These are phyloP conservation scores for Athelia sp. DNA, from an alignment of 1,284 basidiomycete genomes.

Conservation along the genomic window DNA sequence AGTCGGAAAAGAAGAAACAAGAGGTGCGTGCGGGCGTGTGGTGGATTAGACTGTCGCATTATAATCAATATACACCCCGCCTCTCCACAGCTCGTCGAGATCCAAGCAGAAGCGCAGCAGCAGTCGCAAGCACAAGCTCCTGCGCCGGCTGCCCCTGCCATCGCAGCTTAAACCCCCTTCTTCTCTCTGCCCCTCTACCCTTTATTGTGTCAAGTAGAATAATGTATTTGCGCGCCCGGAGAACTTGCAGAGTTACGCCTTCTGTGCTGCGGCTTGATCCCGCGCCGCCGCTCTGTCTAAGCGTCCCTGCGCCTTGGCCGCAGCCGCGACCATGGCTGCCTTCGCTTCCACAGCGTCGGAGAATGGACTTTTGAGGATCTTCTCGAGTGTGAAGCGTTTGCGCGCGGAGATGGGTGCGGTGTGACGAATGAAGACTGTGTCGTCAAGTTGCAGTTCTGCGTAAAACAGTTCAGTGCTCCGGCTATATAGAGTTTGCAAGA, in stretches of 20 bases:
- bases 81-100: constrained; percentile 51
- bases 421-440: constrained; percentile 71
- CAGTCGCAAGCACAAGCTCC: constrained; percentile 19
- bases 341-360: background rate
- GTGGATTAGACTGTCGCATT: constrained; percentile 4
- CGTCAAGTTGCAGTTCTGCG: constrained; percentile 58
- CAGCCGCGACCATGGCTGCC: too few species aligned
- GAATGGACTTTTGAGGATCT: constrained; percentile 59
- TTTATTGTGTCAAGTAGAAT: background rate
- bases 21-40: constrained; percentile 51
- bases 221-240: background rate
- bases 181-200: background rate
- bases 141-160: constrained; percentile 3
- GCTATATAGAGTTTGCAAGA: constrained; percentile 2
- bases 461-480: constrained; percentile 4
- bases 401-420: constrained; percentile 73
- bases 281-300: too few species aligned
- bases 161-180: constrained; percentile 7
- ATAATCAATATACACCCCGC: constrained; percentile 8
- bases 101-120: constrained; percentile 56
- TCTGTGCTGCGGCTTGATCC: too few species aligned
- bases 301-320: too few species aligned
- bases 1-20: constrained; percentile 72
- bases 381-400: constrained; percentile 70
- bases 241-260: background rate